Evolutionary conservation across 2,329 filamentous ascomycete species (phyloP).

Genomic region (Trichoderma arundinaceum): DNA sequence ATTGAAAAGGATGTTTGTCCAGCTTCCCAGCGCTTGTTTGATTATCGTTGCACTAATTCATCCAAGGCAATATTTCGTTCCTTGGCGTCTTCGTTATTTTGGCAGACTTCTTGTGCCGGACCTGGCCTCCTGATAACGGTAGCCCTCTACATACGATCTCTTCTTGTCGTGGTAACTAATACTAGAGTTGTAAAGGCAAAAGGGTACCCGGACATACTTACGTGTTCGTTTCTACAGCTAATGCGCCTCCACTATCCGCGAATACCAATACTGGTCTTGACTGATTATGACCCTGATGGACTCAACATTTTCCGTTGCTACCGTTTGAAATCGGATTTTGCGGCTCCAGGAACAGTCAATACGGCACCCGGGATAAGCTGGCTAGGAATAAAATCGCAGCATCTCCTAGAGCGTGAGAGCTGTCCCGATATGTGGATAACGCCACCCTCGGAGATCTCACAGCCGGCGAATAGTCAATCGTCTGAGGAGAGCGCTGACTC

Average conservation of each 20-base stretch:
- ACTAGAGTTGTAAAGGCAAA: constrained; percentile 62
- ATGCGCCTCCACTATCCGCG: constrained; percentile 55
- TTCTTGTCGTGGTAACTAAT: too few relatives aligned
- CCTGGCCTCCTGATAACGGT: constrained; percentile 74
- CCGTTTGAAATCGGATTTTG: constrained; percentile 67
- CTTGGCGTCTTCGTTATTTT: constrained; percentile 63
- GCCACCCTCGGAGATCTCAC: not conserved
- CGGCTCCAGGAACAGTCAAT: constrained; percentile 63
- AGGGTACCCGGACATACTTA: constrained; percentile 79
- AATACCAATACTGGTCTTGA: constrained; percentile 66
- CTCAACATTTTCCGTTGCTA: constrained; percentile 76
- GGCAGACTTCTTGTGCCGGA: constrained; percentile 54
- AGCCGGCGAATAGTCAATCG: constrained; percentile 25
- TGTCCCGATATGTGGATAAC: not conserved
- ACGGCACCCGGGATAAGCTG: constrained; percentile 61
- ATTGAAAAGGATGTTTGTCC: constrained; percentile 75
- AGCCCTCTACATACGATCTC: too few relatives aligned
- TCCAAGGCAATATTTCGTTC: constrained; percentile 75
- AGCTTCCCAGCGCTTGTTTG: rapidly evolving
- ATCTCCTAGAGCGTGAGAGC: constrained; percentile 43
- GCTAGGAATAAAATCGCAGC: constrained; percentile 63
- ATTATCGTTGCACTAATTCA: constrained; percentile 32
- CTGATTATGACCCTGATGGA: constrained; percentile 80
- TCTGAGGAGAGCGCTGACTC: constrained; percentile 5
- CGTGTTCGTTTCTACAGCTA: constrained; percentile 66